Evolutionary conservation across 2,329 filamentous ascomycete genomes (phyloP), one percentile per base, ranked within the genome.

Genomic region (Ceratocystis smalleyi): DNA sequence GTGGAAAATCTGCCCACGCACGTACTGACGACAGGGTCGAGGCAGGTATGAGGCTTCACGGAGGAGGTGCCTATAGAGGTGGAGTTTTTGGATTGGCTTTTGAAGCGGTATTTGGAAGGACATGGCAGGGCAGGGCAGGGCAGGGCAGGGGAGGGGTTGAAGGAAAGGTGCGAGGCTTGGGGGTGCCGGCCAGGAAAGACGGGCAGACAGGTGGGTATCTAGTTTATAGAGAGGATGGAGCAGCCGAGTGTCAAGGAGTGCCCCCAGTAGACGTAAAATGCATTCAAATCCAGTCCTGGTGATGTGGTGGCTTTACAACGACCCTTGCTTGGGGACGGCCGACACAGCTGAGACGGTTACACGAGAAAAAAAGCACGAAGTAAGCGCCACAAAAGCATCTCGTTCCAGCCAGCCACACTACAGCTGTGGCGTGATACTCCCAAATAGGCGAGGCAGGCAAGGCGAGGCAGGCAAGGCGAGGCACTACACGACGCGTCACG

Each of bases 1-100:
- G 6, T 68, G 66, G 61, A 74, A 73, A 57, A 84, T 78, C 43
- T 74, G 74, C 5, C 73, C 68, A 57, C 73, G 70, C 63, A 81
- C 72, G 63, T 74, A 77, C 1, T 73, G 71, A 47, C 77, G 77
- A 66, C 79, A 80, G 47, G 78, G 72, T 1, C 75, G 75, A 1
- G 82, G 82, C 1, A 86, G 78, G 70, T 86, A 86, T 32, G 80
- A 78, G 47, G 77, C 75, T 73, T 85, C 82, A 66, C 83, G 81
- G 43, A 86, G 79, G 24, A 86, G 74, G 65, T 81, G 77, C 64
- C 83, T 78, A 71, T 83, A 86, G 59, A 83, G 72, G 68, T 79
- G 77, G 15, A 78, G 69, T 3, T 75, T 67, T 0, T 66, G 59
- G 17, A 66, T 66, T 6, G 65, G 65, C 55, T 57, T 66, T 27